A percentile compares a stretch with the other conserved stretches of the same genome.
Conservation (phyloP, 1,139 yeast genomes). For the Kodamaea sp. region DNA sequence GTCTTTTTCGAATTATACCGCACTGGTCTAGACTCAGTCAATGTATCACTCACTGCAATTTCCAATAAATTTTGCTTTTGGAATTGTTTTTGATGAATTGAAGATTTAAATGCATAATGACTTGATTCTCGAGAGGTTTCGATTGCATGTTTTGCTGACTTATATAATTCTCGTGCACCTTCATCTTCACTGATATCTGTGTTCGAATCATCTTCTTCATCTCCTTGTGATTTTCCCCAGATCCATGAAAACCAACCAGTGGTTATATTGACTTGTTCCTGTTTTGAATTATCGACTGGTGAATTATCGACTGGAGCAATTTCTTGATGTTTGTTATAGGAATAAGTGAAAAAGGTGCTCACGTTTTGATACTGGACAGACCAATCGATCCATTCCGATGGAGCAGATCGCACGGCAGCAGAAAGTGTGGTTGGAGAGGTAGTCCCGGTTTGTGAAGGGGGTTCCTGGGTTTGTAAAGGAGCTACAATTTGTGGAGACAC, state of each 20-base stretch:
- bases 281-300: conserved; percentile 7
- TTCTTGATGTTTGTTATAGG: conserved; percentile 10
- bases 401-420: background rate
- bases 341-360: conserved; percentile 15
- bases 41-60: conserved; percentile 40
- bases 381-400: conserved; percentile 14
- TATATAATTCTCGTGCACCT: conserved; percentile 23
- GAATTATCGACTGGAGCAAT: conserved; percentile 10
- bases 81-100: conserved; percentile 7
- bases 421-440: background rate
- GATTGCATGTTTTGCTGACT: conserved; percentile 33
- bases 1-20: conserved; percentile 30
- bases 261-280: background rate
- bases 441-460: background rate
- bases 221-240: conserved; percentile 11
- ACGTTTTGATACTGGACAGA: conserved; percentile 13
- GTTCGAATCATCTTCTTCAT: conserved; percentile 12
- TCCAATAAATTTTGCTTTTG: conserved; percentile 18
- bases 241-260: conserved; percentile 26
- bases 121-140: conserved; percentile 32
- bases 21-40: conserved; percentile 40
- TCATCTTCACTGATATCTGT: conserved; percentile 10
- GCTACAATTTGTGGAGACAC: too few species aligned
- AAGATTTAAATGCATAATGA: conserved; percentile 35
- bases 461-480: too few species aligned